Conservation (phyloP, 305 asterid species). For the Stenogyne calaminthoides region DNA sequence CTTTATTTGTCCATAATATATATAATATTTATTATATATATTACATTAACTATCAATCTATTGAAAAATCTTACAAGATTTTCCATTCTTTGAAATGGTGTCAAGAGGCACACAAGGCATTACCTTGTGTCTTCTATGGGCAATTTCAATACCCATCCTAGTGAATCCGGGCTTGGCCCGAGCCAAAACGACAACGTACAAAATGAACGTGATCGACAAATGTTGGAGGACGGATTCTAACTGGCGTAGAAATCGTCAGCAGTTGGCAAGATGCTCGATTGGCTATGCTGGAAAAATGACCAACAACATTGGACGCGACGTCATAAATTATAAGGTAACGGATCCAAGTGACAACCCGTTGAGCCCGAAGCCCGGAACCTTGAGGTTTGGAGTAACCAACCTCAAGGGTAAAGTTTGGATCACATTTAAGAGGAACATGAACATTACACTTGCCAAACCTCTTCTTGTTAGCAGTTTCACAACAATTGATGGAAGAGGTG, state of each 20-base stretch:
- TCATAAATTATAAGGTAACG: conserved; percentile 48
- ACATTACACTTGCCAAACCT: conserved; percentile 56
- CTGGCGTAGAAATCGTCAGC: conserved; percentile 60
- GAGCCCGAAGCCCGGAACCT: conserved; percentile 65
- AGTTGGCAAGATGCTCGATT: conserved; percentile 64
- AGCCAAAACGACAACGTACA: conserved; percentile 26
- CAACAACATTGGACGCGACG: conserved; percentile 49
- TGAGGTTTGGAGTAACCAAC: conserved; percentile 63
- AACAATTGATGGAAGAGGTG: conserved; percentile 79
- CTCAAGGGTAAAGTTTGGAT: conserved; percentile 73
- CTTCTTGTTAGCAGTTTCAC: conserved; percentile 72
- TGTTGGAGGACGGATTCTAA: conserved; percentile 67
- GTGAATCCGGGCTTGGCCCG: conserved; percentile 5
- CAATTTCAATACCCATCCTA: conserved; percentile 34
- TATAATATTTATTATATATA: not conserved
- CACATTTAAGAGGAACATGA: conserved; percentile 69
- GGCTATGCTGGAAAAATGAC: conserved; percentile 75
- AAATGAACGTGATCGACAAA: conserved; percentile 59
- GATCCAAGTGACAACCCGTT: conserved; percentile 61
- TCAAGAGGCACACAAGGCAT: conserved; percentile 35
- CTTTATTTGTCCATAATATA: conserved; percentile 13
- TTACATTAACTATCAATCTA: not conserved
- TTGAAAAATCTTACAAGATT: not conserved
- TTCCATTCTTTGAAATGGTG: conserved; percentile 25
- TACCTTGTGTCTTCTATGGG: conserved; percentile 33